Conservation (phyloP, 2,329 filamentous ascomycete species). For the Fusarium gaditjirri region DNA sequence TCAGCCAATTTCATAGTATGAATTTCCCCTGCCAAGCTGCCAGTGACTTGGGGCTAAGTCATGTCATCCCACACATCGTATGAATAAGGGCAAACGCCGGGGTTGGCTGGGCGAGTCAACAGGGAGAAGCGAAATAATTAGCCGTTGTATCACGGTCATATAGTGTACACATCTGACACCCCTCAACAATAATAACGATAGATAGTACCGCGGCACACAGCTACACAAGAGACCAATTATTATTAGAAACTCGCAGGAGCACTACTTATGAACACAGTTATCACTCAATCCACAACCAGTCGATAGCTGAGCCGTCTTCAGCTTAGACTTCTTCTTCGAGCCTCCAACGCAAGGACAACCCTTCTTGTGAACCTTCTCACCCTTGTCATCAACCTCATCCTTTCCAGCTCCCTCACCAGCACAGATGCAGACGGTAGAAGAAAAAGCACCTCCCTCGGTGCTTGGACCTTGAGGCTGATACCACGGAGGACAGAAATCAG, state of each 20-base stretch:
- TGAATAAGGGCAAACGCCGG: accelerated
- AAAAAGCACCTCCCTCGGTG: neutral
- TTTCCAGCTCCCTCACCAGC: neutral
- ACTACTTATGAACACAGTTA: neutral
- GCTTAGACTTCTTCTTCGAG: neutral
- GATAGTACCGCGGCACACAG: accelerated
- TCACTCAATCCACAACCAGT: neutral
- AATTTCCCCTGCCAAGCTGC: neutral
- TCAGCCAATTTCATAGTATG: accelerated
- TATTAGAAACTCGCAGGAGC: accelerated
- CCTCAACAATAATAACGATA: accelerated
- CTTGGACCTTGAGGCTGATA: slow-evolving; percentile 1
- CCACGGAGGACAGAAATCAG: neutral
- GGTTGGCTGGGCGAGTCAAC: neutral
- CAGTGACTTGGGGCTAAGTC: neutral
- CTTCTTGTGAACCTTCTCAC: neutral
- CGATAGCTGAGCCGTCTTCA: neutral
- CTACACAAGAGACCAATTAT: neutral
- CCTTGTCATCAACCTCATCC: neutral
- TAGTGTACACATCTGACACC: too few relatives aligned
- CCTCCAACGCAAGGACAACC: neutral
- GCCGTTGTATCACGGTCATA: too few relatives aligned
- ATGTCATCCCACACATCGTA: neutral
- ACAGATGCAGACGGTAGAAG: neutral
- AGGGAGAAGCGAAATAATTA: too few relatives aligned